phyloP scores from a whole-genome alignment of 805 yeast species.

The Kazachstania kunashirensis region DNA sequence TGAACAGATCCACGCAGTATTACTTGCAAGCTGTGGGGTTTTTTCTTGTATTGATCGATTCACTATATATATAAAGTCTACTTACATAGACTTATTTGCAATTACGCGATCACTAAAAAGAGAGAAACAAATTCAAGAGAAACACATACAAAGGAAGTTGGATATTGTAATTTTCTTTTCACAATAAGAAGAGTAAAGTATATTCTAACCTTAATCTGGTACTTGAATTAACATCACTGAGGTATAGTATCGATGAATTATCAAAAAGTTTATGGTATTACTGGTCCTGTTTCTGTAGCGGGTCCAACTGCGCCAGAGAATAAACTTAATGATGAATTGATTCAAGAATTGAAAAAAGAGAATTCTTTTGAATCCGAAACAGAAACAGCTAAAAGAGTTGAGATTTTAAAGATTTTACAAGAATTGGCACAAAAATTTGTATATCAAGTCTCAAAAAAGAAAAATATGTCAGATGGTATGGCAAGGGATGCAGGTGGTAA shows the following conservation, averaged over 20 bases:
- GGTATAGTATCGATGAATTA: conserved; percentile 24
- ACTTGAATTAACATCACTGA: too few relatives aligned
- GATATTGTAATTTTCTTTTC: too few relatives aligned
- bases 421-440: conserved; percentile 73
- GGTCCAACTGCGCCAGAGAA: conserved; percentile 79
- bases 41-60: too few relatives aligned
- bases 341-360: conserved; percentile 67
- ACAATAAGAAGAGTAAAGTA: too few relatives aligned
- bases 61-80: too few relatives aligned
- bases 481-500: conserved; percentile 96
- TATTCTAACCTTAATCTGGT: too few relatives aligned
- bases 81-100: too few relatives aligned
- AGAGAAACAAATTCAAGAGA: too few relatives aligned
- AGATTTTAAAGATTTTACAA: conserved; percentile 64
- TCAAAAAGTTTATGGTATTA: conserved; percentile 29
- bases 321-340: conserved; percentile 60
- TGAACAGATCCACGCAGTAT: too few relatives aligned
- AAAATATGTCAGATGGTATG: conserved; percentile 96
- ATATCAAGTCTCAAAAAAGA: conserved; percentile 62
- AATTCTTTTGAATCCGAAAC: conserved; percentile 85
- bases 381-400: conserved; percentile 72
- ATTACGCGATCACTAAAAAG: too few relatives aligned
- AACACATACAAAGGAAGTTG: too few relatives aligned
- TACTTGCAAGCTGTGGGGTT: too few relatives aligned
- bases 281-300: conserved; percentile 68